These are phyloP conservation scores for Chamaecyparis obtusa DNA, from an alignment of 75 land plant species.

Conservation along the genomic window DNA sequence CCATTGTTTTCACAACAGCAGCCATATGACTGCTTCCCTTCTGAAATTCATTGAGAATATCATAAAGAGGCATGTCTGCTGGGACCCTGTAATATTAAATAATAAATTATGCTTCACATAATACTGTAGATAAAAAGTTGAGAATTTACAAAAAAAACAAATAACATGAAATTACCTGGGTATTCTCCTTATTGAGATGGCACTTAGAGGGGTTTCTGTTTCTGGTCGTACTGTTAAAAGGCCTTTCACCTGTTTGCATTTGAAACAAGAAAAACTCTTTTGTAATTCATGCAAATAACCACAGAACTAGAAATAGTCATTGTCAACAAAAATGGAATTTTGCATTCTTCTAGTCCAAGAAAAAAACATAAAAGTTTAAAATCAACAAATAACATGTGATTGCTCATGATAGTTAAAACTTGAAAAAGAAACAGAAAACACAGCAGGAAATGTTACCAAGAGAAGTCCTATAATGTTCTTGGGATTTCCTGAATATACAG, in stretches of 20 bases:
- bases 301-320: background rate
- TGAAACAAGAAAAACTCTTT: background rate
- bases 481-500: slow-evolving; percentile 37
- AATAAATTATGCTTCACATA: background rate
- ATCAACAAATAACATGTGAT: background rate
- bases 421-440: background rate
- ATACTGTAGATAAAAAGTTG: background rate
- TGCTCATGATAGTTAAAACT: background rate
- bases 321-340: background rate
- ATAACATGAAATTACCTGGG: slow-evolving; percentile 38
- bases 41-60: slow-evolving; percentile 79
- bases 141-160: background rate
- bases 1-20: slow-evolving; percentile 47
- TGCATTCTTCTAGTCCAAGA: background rate
- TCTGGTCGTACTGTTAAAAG: slow-evolving; percentile 56
- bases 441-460: slow-evolving; percentile 7
- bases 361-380: background rate
- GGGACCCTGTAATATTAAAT: slow-evolving; percentile 43
- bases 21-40: slow-evolving; percentile 80
- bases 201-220: slow-evolving; percentile 53
- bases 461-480: slow-evolving; percentile 18
- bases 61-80: slow-evolving; percentile 75
- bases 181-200: slow-evolving; percentile 60
- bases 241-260: slow-evolving; percentile 50
- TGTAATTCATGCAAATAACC: background rate